Conservation (phyloP, 768 basidiomycete species). For the Suillus discolor region DNA sequence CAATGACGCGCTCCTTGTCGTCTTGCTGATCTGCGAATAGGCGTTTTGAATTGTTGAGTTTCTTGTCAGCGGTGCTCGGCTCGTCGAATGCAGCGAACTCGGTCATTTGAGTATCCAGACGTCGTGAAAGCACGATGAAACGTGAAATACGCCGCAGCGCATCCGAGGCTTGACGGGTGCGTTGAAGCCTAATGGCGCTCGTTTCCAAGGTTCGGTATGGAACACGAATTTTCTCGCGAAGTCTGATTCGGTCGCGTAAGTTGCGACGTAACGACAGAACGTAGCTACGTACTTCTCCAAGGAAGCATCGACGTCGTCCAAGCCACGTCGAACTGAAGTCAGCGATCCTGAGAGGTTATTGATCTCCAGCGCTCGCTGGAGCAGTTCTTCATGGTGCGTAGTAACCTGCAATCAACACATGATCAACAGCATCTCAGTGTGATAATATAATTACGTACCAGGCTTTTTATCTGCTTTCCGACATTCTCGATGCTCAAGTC, state of each 20-base stretch:
- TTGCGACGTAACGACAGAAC: neutral
- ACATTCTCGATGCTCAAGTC: slow-evolving; percentile 90
- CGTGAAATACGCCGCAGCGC: slow-evolving; percentile 82
- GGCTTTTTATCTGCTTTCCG: slow-evolving; percentile 81
- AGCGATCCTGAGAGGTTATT: slow-evolving; percentile 72
- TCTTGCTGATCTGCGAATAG: slow-evolving; percentile 53
- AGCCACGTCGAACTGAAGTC: slow-evolving; percentile 62
- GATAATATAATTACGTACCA: slow-evolving; percentile 51
- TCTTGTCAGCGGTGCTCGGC: neutral
- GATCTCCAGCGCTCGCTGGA: slow-evolving; percentile 81
- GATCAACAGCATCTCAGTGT: neutral
- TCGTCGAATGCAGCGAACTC: slow-evolving; percentile 48
- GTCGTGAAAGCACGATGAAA: slow-evolving; percentile 79
- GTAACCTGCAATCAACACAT: slow-evolving; percentile 56
- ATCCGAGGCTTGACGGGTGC: slow-evolving; percentile 83
- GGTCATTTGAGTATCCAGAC: slow-evolving; percentile 84
- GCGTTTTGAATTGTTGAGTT: slow-evolving; percentile 1
- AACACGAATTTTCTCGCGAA: slow-evolving; percentile 82
- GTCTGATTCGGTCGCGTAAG: slow-evolving; percentile 42
- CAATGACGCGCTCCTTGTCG: slow-evolving; percentile 83
- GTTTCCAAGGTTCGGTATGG: slow-evolving; percentile 78
- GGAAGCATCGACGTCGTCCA: slow-evolving; percentile 73
- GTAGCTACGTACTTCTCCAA: slow-evolving; percentile 67
- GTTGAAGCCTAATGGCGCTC: slow-evolving; percentile 72
- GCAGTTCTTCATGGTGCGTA: slow-evolving; percentile 76